These are phyloP conservation scores for Phytopythium ostracodes DNA, from an alignment of 352 stramenopile genomes.

Conservation along the genomic window DNA sequence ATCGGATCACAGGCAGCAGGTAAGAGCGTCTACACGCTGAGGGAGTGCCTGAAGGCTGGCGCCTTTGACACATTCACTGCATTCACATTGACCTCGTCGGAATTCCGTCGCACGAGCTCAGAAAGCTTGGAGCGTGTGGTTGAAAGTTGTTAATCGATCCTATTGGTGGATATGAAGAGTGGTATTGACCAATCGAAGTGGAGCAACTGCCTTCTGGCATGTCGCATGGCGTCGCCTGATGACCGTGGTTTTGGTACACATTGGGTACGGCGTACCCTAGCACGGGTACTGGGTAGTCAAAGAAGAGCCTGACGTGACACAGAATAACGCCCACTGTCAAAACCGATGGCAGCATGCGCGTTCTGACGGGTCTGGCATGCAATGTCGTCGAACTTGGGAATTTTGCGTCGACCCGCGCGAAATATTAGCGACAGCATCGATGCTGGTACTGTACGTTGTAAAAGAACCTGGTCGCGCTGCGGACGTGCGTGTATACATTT, in stretches of 20 bases:
- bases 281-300: neutral
- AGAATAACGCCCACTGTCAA: neutral
- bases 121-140: neutral
- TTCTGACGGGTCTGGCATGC: neutral
- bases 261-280: neutral
- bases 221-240: neutral
- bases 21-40: neutral
- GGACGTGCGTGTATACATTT: neutral
- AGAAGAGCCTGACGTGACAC: neutral
- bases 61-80: neutral
- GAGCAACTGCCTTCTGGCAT: neutral
- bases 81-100: neutral
- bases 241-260: neutral
- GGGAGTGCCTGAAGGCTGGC: neutral
- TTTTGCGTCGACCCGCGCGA: neutral
- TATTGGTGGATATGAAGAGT: slow-evolving; percentile 3
- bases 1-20: neutral
- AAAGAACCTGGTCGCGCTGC: neutral
- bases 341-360: too few relatives aligned
- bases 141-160: neutral
- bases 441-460: too few relatives aligned
- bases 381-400: neutral
- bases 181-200: neutral
- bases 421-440: too few relatives aligned
- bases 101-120: neutral